Base-by-base conservation (phyloP, 257 asterid genomes). In the Solanum chmielewskii region DNA sequence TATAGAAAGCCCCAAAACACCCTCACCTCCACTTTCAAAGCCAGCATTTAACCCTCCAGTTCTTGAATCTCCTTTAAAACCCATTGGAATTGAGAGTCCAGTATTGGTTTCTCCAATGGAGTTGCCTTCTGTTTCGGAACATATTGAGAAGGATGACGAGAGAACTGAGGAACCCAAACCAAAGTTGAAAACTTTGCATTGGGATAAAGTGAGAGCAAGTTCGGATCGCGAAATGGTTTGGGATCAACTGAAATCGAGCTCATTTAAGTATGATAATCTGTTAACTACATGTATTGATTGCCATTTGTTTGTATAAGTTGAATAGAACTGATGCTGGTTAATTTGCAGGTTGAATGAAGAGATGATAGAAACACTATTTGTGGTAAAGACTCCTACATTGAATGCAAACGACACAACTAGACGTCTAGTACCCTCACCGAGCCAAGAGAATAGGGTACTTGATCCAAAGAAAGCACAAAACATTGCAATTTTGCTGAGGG, bases 171-270 rank as follows among this genome's bases (percentile, higher is more conserved):
- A 69, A 44, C 41, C 31, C 1, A 88, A 86, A 82, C 90, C 90
- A 86, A 88, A 86, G 76, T 35, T 88, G 88, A 88, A 88, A 83
- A 88, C 88, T n/a, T 82, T 88, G 56, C 90, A 88, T 81, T 88
- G 90, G 90, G 90, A 88, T 83, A 88, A 88, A 86, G 90, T 88
- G 69, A 88, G 89, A 69, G 90, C 90, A 88, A 86, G 87, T 59
- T 86, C 90, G 44, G 90, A 88, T 73, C 85, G 86, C 1, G 89
- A 89, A 86, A 88, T 86, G 70, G 90, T 88, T 88, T 88, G 88
- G 90, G 90, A 86, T 86, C 90, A 88, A 73, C 90, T 86, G 44
- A 86, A 78, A 88, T 89, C 91, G 62, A 88, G 90, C 85, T 88
- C 90, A 69, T 88, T 88, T 42, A 88, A 88, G 90, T 88, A 86